Base-by-base conservation (phyloP, 2,329 filamentous ascomycete genomes). In the Scolecobasidium constrictum region DNA sequence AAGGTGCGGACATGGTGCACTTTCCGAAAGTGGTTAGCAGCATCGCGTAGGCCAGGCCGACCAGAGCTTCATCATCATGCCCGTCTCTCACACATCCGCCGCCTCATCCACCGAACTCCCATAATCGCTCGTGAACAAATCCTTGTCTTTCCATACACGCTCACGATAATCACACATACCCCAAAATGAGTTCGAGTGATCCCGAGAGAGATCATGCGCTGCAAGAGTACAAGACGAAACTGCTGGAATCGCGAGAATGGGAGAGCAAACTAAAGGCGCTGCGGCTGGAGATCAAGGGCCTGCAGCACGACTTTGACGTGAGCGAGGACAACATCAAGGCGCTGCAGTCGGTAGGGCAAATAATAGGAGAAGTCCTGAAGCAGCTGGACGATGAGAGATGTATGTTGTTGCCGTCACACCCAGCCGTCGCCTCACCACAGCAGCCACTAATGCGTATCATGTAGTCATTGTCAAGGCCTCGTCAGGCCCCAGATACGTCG, bases 261-360 rank as follows among this genome's bases (percentile, higher is more conserved):
- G 93, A 98, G 66, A 83, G 90, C 41, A 98, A 96, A 74, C 77
- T 98, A 48, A 98, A 96, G 72, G 78, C 82, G 42, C 71, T 98
- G 55, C 85, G 92, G 49, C 71, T 94, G 66, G 92, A 95, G 54
- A 95, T 98, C 65, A 98, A 96, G 71, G 86, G 83, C 47, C 68
- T 96, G 43, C 86, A 94, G 62, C 87, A 84, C 59, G 88, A 96
- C 56, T 98, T 88, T 58, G 90, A 98, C 63, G 80, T 90, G 53
- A 96, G 92, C 42, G 92, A 98, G 63, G 93, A 98, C 52, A 96
- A 96, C 69, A 96, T 98, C 73, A 98, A 98, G 73, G 92, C 92
- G 52, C 71, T 98, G 58, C 92, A 98, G 71, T 96, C 92, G 64
- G 92, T 98, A 43, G 92, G 92, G 40, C 92, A 98, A 70, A 98